phyloP scores from a whole-genome alignment of 345 rosid genomes.

The Salix dunnii region DNA sequence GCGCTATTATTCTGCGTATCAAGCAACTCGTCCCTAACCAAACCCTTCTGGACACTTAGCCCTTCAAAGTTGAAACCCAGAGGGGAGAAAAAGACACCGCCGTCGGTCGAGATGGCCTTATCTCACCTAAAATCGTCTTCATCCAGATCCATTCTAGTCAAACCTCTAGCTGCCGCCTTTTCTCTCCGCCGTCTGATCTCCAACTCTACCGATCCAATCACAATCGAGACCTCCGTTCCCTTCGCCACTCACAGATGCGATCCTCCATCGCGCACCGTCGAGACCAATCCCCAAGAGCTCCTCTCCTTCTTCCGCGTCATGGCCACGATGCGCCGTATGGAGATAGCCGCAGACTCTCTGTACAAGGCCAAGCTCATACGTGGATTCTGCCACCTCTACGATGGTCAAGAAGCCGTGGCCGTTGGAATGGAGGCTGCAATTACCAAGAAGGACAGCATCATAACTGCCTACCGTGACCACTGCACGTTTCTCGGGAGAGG shows the following conservation, averaged over 20 bases:
- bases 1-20: not conserved
- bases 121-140: conserved; percentile 38
- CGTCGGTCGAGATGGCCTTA: conserved; percentile 56
- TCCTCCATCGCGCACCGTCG: conserved; percentile 80
- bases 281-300: conserved; percentile 62
- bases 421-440: conserved; percentile 95
- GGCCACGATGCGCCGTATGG: conserved; percentile 94
- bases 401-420: conserved; percentile 94
- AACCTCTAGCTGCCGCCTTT: conserved; percentile 30
- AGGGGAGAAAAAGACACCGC: not conserved
- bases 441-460: conserved; percentile 75
- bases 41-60: not conserved
- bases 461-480: conserved; percentile 92
- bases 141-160: conserved; percentile 32
- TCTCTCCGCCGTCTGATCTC: conserved; percentile 61
- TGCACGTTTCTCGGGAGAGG: conserved; percentile 81
- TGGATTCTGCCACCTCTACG: conserved; percentile 98
- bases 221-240: conserved; percentile 83
- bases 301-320: conserved; percentile 67
- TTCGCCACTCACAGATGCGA: conserved; percentile 79
- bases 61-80: not conserved
- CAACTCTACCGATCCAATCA: conserved; percentile 62
- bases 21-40: not conserved
- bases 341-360: conserved; percentile 95
- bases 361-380: conserved; percentile 98